A percentile compares a stretch with the other conserved stretches of the same genome.
These are phyloP conservation scores for Achlya hypogyna DNA, from an alignment of 352 stramenopile species.

Conservation along the genomic window DNA sequence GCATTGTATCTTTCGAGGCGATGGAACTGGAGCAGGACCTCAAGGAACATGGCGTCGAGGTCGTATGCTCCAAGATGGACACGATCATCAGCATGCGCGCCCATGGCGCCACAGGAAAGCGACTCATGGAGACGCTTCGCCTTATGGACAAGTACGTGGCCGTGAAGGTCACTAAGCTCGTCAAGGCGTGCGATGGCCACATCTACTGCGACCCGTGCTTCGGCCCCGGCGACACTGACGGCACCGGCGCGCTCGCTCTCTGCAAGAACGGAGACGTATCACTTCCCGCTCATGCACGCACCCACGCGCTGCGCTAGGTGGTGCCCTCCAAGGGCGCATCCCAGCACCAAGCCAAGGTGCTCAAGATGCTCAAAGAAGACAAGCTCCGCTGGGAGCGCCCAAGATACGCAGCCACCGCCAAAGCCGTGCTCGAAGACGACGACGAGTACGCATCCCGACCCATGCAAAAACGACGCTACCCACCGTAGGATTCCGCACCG, in stretches of 20 bases:
- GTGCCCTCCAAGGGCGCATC: slow-evolving; percentile 60
- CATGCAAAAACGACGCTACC: slow-evolving; percentile 17
- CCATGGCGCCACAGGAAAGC: slow-evolving; percentile 52
- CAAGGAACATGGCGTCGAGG: slow-evolving; percentile 61
- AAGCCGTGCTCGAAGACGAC: slow-evolving; percentile 18
- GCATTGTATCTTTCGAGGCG: not conserved
- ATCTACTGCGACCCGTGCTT: slow-evolving; percentile 78
- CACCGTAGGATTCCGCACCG: slow-evolving; percentile 22
- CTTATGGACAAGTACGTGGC: slow-evolving; percentile 65
- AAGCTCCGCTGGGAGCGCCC: slow-evolving; percentile 77
- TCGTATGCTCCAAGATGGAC: slow-evolving; percentile 65
- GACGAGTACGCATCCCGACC: not conserved
- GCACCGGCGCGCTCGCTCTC: slow-evolving; percentile 45
- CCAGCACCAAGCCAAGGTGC: slow-evolving; percentile 63
- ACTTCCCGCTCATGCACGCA: not conserved
- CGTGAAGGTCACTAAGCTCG: slow-evolving; percentile 57
- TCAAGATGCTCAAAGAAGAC: slow-evolving; percentile 56
- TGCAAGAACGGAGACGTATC: slow-evolving; percentile 41
- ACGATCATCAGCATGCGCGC: slow-evolving; percentile 71
- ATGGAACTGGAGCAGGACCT: slow-evolving; percentile 61
- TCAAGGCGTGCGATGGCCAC: slow-evolving; percentile 40
- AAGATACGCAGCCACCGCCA: slow-evolving; percentile 34
- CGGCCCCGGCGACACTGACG: slow-evolving; percentile 46
- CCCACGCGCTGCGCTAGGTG: not conserved
- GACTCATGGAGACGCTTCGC: slow-evolving; percentile 40